phyloP scores from a whole-genome alignment of 257 asterid species.

The Paulownia fortunei region DNA sequence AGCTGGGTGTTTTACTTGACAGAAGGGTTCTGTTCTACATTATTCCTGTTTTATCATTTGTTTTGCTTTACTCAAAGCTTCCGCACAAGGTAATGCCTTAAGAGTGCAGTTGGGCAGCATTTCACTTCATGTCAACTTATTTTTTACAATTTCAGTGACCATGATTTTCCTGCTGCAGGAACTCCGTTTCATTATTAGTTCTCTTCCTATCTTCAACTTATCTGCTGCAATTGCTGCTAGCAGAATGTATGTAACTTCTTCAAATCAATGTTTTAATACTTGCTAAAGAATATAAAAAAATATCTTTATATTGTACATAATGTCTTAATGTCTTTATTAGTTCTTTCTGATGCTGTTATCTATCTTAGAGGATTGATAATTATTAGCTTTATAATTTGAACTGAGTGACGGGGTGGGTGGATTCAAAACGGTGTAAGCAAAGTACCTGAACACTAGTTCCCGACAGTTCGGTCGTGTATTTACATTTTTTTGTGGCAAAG shows the following conservation, averaged over 20 bases:
- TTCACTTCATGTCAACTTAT: constrained; percentile 27
- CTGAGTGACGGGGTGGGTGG: too few relatives aligned
- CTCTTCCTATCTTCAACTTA: constrained; percentile 90
- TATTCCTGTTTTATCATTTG: constrained; percentile 79
- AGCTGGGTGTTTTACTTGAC: constrained; percentile 90
- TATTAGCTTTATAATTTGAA: too few relatives aligned
- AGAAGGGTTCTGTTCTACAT: constrained; percentile 63
- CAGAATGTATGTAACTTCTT: constrained; percentile 70
- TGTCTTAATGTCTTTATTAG: background rate
- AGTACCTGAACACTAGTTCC: too few relatives aligned
- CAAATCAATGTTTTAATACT: background rate
- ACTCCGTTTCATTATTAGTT: constrained; percentile 90
- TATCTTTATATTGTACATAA: background rate
- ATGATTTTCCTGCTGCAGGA: constrained; percentile 67
- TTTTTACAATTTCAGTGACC: constrained; percentile 18
- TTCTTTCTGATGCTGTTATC: background rate
- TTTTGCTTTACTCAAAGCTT: constrained; percentile 87
- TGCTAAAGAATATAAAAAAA: constrained; percentile 12
- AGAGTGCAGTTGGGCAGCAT: background rate
- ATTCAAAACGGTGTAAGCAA: too few relatives aligned
- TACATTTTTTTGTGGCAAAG: too few relatives aligned
- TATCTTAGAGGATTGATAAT: too few relatives aligned
- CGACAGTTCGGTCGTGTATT: too few relatives aligned
- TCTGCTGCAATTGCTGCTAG: constrained; percentile 93
- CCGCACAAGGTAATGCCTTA: constrained; percentile 82